Base-by-base conservation (phyloP, 2,329 filamentous ascomycete genomes). In the Colletotrichum australisinense region DNA sequence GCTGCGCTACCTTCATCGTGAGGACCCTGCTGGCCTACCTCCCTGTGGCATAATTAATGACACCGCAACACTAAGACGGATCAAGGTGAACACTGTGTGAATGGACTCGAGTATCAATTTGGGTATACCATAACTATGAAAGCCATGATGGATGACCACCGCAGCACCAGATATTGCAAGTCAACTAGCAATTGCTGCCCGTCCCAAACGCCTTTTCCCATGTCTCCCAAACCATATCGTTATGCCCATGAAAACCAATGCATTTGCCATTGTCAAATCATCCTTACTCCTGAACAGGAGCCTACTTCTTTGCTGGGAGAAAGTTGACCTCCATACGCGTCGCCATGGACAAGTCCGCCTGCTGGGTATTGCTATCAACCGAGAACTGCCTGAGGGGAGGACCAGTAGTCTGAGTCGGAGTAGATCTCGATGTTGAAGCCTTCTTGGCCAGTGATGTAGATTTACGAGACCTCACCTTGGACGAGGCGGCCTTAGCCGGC, bases 121-220 rank as follows among this genome's bases (percentile, higher is more conserved):
- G 71, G 71, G 71, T 73, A 71, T 73, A 73, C 26, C 35, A 28
- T 66, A 57, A 60, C 28, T 19, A 12, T 35, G 46, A 55, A 53
- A 38, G 58, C 22, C 55, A 46, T 11, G 35, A 26, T 60, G n/a
- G 24, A 59, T 24, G 30, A 53, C 16, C 38, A 19, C 6, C 26
- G 35, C 26, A 53, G 35, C 16, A 9, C 42, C 35, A 42, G 49
- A 35, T 30, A 11, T 56, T 30, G 28, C 53, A 3, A 46, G 26
- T 46, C 3, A 19, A 22, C 55, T 24, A 32, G 35, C n/a, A 11
- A 53, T 14, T 46, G 22, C 22, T 59, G 28, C 49, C 9, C 22
- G 24, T 69, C 5, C 55, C 46, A 66, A 73, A 73, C 71, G 62
- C 71, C 71, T 16, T 38, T 32, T 73, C 11, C 11, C 7, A 19